Evolutionary conservation across 768 basidiomycete species (phyloP).

Genomic region (Russula emetica): DNA sequence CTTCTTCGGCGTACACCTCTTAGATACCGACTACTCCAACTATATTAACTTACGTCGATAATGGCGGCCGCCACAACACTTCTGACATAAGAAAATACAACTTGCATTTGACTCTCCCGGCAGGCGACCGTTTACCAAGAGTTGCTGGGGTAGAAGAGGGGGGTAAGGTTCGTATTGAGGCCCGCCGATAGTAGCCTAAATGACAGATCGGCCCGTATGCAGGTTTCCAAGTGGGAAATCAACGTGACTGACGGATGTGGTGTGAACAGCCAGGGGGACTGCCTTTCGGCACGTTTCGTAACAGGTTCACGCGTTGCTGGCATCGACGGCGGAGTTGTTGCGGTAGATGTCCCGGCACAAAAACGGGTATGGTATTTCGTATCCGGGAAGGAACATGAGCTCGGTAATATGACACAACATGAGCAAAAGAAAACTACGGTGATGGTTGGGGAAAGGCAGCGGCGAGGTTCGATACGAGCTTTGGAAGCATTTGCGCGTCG

Average conservation of each 20-base stretch:
- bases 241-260: neutral
- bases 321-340: neutral
- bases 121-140: neutral
- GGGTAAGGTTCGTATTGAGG: neutral
- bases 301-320: neutral
- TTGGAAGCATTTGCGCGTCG: slow-evolving; percentile 40
- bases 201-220: neutral
- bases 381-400: neutral
- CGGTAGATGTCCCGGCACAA: neutral
- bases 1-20: neutral
- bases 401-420: neutral
- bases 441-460: slow-evolving; percentile 10
- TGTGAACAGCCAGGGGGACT: neutral
- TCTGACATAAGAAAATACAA: neutral
- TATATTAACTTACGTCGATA: neutral
- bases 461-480: slow-evolving; percentile 36
- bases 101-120: neutral
- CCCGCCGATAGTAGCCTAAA: neutral
- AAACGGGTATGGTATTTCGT: neutral
- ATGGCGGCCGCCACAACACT: neutral
- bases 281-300: neutral
- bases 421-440: slow-evolving; percentile 2
- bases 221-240: neutral
- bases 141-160: neutral
- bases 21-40: neutral